phyloP scores from a whole-genome alignment of 345 rosid genomes.

The Reutealis trisperma region DNA sequence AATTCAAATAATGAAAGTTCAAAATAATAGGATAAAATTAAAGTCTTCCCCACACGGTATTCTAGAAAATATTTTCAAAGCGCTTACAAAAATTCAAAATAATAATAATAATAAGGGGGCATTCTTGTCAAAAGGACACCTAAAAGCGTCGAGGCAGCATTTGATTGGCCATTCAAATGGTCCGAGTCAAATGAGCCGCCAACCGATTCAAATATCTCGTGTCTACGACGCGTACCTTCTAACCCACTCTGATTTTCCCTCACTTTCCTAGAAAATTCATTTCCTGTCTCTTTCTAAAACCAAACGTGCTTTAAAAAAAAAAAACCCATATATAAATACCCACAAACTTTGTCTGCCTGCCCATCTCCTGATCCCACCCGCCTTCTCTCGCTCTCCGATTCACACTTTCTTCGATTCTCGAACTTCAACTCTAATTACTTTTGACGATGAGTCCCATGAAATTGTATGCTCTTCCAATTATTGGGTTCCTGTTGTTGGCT shows the following conservation, averaged over 20 bases:
- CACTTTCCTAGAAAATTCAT: slow-evolving; percentile 15
- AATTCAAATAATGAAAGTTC: too few species aligned
- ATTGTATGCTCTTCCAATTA: slow-evolving; percentile 19
- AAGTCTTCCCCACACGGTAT: neutral
- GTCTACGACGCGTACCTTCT: slow-evolving; percentile 22
- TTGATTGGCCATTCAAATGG: neutral
- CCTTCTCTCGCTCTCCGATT: neutral
- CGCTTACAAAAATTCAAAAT: neutral
- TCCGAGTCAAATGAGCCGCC: slow-evolving; percentile 28
- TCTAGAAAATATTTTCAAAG: neutral
- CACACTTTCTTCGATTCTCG: too few species aligned
- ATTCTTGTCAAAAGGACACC: neutral
- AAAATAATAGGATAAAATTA: too few species aligned
- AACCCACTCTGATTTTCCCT: neutral
- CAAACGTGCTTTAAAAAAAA: neutral
- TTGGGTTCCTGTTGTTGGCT: slow-evolving; percentile 39
- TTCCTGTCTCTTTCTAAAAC: too few species aligned
- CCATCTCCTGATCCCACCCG: neutral
- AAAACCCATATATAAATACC: neutral
- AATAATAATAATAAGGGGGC: neutral
- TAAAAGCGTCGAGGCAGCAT: neutral
- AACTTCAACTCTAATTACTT: neutral
- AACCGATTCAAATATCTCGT: slow-evolving; percentile 21
- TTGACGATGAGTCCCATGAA: slow-evolving; percentile 31
- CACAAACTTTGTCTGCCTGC: neutral